Conservation (phyloP, 83 land plant species). For the Larix sibirica region DNA sequence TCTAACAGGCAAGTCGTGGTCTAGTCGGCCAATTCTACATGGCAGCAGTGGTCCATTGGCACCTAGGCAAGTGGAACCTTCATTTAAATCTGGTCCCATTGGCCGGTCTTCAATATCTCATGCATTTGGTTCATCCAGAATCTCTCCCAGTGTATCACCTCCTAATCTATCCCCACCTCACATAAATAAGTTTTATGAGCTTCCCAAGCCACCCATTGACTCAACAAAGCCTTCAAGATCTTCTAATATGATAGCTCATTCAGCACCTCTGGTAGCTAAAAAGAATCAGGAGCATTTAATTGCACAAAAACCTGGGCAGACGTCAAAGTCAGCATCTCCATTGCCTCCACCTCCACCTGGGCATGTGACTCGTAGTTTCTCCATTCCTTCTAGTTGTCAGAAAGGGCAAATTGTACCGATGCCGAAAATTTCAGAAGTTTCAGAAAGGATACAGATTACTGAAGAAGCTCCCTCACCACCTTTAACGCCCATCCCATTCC, state of each 20-base stretch:
- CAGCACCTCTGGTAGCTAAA: constrained; percentile 31
- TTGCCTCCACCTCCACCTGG: constrained; percentile 58
- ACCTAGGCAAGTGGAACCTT: constrained; percentile 23
- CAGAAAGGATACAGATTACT: constrained; percentile 11
- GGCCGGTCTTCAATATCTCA: constrained; percentile 21
- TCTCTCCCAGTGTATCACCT: constrained; percentile 43
- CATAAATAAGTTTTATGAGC: constrained; percentile 67
- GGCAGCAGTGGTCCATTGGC: constrained; percentile 35
- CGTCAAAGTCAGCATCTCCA: constrained; percentile 41
- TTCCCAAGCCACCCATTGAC: constrained; percentile 61
- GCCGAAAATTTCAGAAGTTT: constrained; percentile 18
- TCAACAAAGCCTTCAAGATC: constrained; percentile 19
- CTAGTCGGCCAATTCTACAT: constrained; percentile 25
- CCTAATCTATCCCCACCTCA: constrained; percentile 46
- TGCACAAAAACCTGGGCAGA: constrained; percentile 11
- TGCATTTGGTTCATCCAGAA: constrained; percentile 27
- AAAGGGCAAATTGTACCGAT: constrained; percentile 16
- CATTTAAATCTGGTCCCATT: constrained; percentile 18
- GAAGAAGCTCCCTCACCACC: constrained; percentile 49
- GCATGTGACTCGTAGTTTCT: constrained; percentile 40
- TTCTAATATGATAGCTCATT: constrained; percentile 33
- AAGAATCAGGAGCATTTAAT: constrained; percentile 17
- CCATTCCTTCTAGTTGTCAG: constrained; percentile 46
- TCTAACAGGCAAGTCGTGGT: constrained; percentile 37
- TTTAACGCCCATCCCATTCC: constrained; percentile 35